Evolutionary conservation across 1,284 basidiomycete species (phyloP), one percentile per base, ranked within the genome.

Genomic region (Cutaneotrichosporon spelunceum): DNA sequence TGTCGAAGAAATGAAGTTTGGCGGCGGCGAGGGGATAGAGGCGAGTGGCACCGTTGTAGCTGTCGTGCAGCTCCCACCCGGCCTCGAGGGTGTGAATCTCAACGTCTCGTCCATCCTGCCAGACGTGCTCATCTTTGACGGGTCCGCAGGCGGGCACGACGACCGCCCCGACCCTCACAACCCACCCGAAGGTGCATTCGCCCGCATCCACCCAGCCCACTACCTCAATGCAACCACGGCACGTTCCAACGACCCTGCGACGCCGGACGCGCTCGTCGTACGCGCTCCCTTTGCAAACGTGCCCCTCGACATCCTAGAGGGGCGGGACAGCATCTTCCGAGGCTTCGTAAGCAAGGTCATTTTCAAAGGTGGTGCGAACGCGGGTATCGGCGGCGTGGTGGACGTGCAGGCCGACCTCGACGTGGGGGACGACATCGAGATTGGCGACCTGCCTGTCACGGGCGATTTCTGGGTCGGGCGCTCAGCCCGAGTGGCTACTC

Each of bases 271-370:
- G 3, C 59, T 77, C 7, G 67, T 71, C 24, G 76, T 79, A 2
- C 64, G 69, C 9, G 77, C 78, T 10, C 75, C 77, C 2, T 62
- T 79, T 27, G 50, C 61, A 2, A 63, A 79, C 48, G 69, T 79
- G 13, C 70, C 74, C 1, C 65, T 80, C 13, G 69, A 76, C 26
- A 72, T 80, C 34, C 61, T 80, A 2, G 69, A 68, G 8, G 78
- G 76, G 0, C 61, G 76, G 23, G 73, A 78, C 56, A 57, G 53
- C 13, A 65, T 78, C 23, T 61, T 80, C 45, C 67, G 68, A n/a
- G 70, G 70, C 34, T 80, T 80, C 65, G 71, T 79, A 4, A 62
- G 66, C 56, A 80, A 79, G 64, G 69, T 80, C 30, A 66, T 80
- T 7, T 74, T 79, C 67, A 74, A 72, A 60, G 77, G 79, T 14